A percentile compares a stretch with the other conserved stretches of the same genome.
These are phyloP conservation scores for Anastatica hierochuntica DNA, from an alignment of 345 rosid species.

Conservation along the genomic window DNA sequence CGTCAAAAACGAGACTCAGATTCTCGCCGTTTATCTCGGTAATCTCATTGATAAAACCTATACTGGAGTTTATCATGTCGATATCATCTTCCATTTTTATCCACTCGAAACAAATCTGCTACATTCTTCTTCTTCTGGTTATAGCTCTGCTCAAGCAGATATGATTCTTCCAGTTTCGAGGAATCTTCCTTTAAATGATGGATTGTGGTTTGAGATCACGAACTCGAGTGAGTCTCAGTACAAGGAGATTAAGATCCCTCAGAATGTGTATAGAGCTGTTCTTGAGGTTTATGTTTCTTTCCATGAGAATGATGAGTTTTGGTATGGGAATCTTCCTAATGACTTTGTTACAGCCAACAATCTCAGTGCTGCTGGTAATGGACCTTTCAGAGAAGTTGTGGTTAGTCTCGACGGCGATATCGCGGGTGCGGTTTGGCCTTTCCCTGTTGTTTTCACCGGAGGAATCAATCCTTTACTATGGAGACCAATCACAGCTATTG, in stretches of 20 bases:
- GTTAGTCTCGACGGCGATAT: conserved; percentile 56
- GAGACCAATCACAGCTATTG: conserved; percentile 73
- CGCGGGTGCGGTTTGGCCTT: conserved; percentile 80
- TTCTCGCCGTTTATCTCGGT: conserved; percentile 57
- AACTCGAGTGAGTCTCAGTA: conserved; percentile 30
- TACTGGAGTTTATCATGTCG: conserved; percentile 77
- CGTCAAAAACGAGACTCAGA: conserved; percentile 41
- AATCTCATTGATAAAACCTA: conserved; percentile 52
- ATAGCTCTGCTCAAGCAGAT: conserved; percentile 44
- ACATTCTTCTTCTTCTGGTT: conserved; percentile 15
- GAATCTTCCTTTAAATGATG: conserved; percentile 54
- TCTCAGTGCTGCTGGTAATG: conserved; percentile 54
- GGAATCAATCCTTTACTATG: conserved; percentile 78
- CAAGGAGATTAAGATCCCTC: conserved; percentile 55
- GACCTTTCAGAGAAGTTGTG: conserved; percentile 86
- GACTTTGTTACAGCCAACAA: conserved; percentile 58
- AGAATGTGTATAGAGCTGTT: conserved; percentile 76
- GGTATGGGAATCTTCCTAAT: conserved; percentile 64
- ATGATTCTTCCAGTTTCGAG: conserved; percentile 70
- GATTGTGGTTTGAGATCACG: conserved; percentile 77
- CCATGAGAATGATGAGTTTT: conserved; percentile 87
- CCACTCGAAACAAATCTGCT: conserved; percentile 23
- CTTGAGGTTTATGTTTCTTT: conserved; percentile 87
- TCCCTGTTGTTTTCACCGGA: conserved; percentile 80
- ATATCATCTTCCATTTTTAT: conserved; percentile 54